Evolutionary conservation across 176 grass and related monocot species (phyloP).

Genomic region (Hordeum vulgare): MorexV3_pseudomolecules_assembly NC_058519.1:486041137-486041636

Average conservation of each 20-base stretch:
- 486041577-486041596: not conserved
- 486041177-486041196: not conserved
- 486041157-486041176: slow-evolving; percentile 20
- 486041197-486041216: not conserved
- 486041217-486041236: not conserved
- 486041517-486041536: not conserved
- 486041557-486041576: not conserved
- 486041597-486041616: not conserved
- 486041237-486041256: not conserved
- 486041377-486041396: not conserved
- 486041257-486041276: not conserved
- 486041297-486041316: not conserved
- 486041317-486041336: not conserved
- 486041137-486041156: not conserved
- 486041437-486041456: not conserved
- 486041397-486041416: not conserved
- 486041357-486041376: not conserved
- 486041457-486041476: not conserved
- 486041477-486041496: not conserved
- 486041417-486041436: not conserved
- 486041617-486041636: slow-evolving; percentile 15
- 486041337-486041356: not conserved
- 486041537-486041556: not conserved
- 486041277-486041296: not conserved
- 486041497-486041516: not conserved